A percentile compares a stretch with the other conserved stretches of the same genome.
Conservation (phyloP, 176 grass and related monocot species). For the Miscanthus lutarioriparius region DNA sequence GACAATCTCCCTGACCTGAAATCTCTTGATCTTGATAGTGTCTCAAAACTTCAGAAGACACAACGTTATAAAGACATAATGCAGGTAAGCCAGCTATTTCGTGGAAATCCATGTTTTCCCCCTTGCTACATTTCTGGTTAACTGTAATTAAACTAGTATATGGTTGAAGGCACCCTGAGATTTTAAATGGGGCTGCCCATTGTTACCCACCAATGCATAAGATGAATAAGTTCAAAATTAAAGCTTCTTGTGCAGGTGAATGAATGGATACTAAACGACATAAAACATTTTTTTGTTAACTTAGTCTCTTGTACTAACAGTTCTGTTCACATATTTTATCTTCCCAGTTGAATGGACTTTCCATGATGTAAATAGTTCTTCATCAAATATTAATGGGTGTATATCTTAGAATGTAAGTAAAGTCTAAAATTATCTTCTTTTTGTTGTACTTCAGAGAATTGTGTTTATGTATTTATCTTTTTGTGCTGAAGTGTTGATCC, state of each 20-base stretch:
- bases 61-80: constrained; percentile 76
- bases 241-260: not conserved
- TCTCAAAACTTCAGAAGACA: constrained; percentile 69
- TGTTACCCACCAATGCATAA: not conserved
- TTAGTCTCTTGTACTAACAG: not conserved
- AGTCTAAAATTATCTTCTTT: not conserved
- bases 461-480: not conserved
- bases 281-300: not conserved
- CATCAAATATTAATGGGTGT: not conserved
- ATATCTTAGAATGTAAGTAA: constrained; percentile 18
- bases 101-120: not conserved
- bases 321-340: not conserved
- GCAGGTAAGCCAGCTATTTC: constrained; percentile 41
- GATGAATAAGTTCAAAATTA: not conserved
- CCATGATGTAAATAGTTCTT: constrained; percentile 13
- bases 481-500: not conserved
- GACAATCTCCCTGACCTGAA: constrained; percentile 54
- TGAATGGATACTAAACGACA: not conserved
- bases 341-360: constrained; percentile 4
- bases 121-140: not conserved
- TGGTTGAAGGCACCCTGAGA: not conserved
- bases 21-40: constrained; percentile 67
- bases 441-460: not conserved
- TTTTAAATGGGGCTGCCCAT: not conserved
- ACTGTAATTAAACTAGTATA: not conserved